phyloP scores from a whole-genome alignment of 208 protist species.

The Acanthamoeba royreba region DNA sequence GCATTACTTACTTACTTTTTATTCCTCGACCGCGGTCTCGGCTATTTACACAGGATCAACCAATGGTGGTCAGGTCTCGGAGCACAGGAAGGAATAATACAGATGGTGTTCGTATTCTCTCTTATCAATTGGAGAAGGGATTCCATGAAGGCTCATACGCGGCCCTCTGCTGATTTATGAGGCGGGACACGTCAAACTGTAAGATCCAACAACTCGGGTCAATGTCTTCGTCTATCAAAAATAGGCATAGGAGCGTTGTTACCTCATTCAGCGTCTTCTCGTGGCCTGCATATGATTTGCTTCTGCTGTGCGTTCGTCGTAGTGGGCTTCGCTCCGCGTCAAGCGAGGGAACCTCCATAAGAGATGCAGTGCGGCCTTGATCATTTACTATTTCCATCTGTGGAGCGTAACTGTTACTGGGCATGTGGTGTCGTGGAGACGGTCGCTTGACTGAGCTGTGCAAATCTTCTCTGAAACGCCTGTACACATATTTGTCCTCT shows the following conservation, averaged over 20 bases:
- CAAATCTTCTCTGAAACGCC: not conserved
- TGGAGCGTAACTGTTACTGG: no score
- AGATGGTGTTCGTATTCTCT: no score
- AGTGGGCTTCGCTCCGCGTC: not conserved
- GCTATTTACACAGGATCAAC: no score
- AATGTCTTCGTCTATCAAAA: not conserved
- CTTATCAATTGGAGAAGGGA: no score
- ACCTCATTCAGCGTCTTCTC: not conserved
- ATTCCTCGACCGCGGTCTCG: no score
- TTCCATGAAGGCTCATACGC: not conserved
- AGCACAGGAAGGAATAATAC: no score
- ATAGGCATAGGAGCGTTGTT: not conserved
- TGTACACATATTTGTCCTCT: not conserved
- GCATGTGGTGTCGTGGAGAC: not conserved
- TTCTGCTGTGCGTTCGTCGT: not conserved
- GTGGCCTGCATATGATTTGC: not conserved
- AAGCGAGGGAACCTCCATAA: not conserved
- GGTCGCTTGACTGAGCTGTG: not conserved
- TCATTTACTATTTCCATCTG: not conserved
- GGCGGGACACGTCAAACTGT: not conserved
- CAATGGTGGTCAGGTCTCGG: no score
- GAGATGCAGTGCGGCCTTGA: not conserved
- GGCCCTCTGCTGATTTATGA: not conserved
- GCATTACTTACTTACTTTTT: no score
- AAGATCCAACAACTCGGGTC: not conserved